phyloP scores from a whole-genome alignment of 768 basidiomycete species.

The Serendipita sp. region DNA sequence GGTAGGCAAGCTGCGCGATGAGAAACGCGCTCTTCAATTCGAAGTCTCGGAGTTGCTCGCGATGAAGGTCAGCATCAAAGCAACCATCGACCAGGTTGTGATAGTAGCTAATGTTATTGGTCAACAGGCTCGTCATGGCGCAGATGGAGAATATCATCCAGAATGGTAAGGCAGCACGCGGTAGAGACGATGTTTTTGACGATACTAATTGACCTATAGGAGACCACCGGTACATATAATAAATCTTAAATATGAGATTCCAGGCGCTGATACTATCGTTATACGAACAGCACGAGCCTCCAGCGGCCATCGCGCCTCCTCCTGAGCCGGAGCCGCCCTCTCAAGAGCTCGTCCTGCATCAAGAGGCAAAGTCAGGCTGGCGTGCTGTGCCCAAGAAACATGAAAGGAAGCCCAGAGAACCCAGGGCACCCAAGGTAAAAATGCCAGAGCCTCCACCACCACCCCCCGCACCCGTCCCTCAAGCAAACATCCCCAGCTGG shows the following conservation, averaged over 20 bases:
- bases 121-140: constrained; percentile 13
- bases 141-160: constrained; percentile 11
- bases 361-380: constrained; percentile 13
- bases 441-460: constrained; percentile 11
- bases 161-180: constrained; percentile 5
- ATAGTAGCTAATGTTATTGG: neutral
- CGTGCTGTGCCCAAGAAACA: constrained; percentile 10
- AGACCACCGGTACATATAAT: constrained; percentile 2
- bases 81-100: neutral
- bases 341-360: neutral
- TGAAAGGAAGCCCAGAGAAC: neutral
- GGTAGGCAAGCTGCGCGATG: constrained; percentile 44
- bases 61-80: constrained; percentile 19
- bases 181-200: neutral
- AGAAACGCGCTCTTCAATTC: constrained; percentile 37
- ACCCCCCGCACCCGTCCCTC: constrained; percentile 2
- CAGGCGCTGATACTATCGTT: neutral
- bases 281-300: constrained; percentile 6
- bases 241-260: neutral
- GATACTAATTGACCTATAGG: constrained; percentile 4
- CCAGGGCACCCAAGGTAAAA: constrained; percentile 6
- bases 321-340: constrained; percentile 9
- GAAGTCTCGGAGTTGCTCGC: constrained; percentile 5
- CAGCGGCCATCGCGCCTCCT: constrained; percentile 7
- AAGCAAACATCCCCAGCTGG: constrained; percentile 7